Evolutionary conservation across 768 basidiomycete genomes (phyloP), one percentile per base, ranked within the genome.

Genomic region (Boletus tomentosulus): DNA sequence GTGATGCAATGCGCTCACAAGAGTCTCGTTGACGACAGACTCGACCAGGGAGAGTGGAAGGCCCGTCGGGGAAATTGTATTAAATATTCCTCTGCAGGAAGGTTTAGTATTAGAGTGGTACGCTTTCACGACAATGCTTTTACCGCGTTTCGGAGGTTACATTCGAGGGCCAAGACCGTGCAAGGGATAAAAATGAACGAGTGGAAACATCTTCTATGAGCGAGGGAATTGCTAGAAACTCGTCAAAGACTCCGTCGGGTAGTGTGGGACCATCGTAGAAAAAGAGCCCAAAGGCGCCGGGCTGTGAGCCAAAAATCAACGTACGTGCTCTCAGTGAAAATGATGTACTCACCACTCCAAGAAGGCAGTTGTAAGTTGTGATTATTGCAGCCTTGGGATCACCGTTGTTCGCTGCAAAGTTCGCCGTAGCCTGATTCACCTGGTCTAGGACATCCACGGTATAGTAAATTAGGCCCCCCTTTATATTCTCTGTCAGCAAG

Each of bases 231-330:
- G 28, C 37, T 45, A 59, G 34, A 12, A 83, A 61, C n/a, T 58
- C 61, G 16, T 61, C 63, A 37, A 61, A 56, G 22, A 58, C 6
- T 11, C 58, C 58, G 16, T 33, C 19, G n/a, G 58, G 58, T 30
- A 51, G 61, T n/a, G 15, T 34, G 6, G 58, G 81, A 2, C 57
- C 78, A 58, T 84, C 78, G 53, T 85, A 85, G 66, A 85, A 85
- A 11, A 84, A 34, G 3, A 78, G 44, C n/a, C 69, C 61, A 48
- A 57, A 64, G 37, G 39, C 46, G 25, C 48, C 13, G 27, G 30
- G 54, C 25, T 41, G 6, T 13, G 24, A 25, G 5, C 8, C 25
- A 35, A 39, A 41, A 41, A 37, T 37, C 27, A 52, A 31, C 3
- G 12, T 25, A 13, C 4, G 39, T 6, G 5, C 9, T 9, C 25